Percentiles rank a stretch among this genome's conserved stretches.
Evolutionary conservation across 23 red algal genomes (phyloP).

Genomic region (Gracilaria caudata): DNA sequence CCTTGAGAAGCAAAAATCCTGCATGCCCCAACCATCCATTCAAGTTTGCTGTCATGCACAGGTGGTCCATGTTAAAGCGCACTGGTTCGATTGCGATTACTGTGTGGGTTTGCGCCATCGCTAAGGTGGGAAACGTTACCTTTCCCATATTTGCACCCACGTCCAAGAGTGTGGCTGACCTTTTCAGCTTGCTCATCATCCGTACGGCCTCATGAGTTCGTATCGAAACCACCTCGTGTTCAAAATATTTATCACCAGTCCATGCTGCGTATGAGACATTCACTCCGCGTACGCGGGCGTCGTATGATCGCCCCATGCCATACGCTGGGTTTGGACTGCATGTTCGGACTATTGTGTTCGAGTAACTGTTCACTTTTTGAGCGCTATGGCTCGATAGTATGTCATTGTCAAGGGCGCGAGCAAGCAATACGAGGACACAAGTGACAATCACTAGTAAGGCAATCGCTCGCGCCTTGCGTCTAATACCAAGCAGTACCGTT

Average conservation of each 20-base stretch:
- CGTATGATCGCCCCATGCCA: slow-evolving; percentile 31
- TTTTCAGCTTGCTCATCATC: slow-evolving; percentile 51
- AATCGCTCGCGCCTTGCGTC: slow-evolving; percentile 6
- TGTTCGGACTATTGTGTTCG: background rate
- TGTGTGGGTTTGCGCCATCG: slow-evolving; percentile 48
- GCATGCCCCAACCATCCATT: slow-evolving; percentile 62
- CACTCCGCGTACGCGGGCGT: slow-evolving; percentile 36
- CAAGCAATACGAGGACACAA: slow-evolving; percentile 3
- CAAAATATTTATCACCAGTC: slow-evolving; percentile 20
- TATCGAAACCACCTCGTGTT: slow-evolving; percentile 9
- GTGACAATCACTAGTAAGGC: background rate
- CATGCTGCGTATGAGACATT: slow-evolving; percentile 44
- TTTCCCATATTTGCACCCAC: slow-evolving; percentile 64
- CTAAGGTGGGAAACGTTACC: slow-evolving; percentile 44
- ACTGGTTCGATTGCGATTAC: slow-evolving; percentile 57
- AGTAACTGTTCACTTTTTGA: background rate
- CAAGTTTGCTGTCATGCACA: slow-evolving; percentile 62
- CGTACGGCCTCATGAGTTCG: slow-evolving; percentile 55
- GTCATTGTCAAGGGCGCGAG: background rate
- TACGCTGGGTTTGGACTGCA: background rate
- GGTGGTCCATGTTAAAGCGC: slow-evolving; percentile 31
- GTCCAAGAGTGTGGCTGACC: slow-evolving; percentile 43
- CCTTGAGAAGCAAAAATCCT: slow-evolving; percentile 44
- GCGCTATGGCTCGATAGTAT: background rate
- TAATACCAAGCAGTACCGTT: background rate